Evolutionary conservation across 2,329 filamentous ascomycete genomes (phyloP).

Genomic region (Apiospora aurea): DNA sequence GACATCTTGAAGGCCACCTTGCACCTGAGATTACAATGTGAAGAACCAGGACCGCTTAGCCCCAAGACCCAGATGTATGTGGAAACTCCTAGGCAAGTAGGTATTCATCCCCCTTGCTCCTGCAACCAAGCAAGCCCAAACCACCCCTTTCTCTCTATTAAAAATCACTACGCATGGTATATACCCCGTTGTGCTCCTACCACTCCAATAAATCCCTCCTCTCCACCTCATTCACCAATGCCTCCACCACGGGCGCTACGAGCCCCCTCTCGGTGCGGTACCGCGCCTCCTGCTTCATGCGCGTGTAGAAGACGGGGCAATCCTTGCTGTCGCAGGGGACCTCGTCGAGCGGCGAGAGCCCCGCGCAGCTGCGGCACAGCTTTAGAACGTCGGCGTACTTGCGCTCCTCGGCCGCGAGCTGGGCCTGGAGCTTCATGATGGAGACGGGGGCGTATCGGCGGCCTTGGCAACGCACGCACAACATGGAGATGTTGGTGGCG

Average conservation of each 20-base stretch:
- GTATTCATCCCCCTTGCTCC: background rate
- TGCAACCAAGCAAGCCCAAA: background rate
- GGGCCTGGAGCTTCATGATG: conserved; percentile 67
- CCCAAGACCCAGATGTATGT: background rate
- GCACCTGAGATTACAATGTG: background rate
- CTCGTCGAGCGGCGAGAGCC: conserved; percentile 74
- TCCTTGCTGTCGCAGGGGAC: conserved; percentile 90
- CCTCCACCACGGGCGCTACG: conserved; percentile 44
- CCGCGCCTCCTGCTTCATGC: conserved; percentile 67
- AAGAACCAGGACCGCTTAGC: background rate
- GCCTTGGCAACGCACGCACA: conserved; percentile 64
- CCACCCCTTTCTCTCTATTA: background rate
- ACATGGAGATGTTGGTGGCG: conserved; percentile 28
- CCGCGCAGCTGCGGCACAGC: conserved; percentile 83
- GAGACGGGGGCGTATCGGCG: conserved; percentile 61
- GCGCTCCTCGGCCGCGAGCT: conserved; percentile 69
- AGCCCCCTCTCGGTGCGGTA: conserved; percentile 49
- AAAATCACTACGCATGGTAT: background rate
- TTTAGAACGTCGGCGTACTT: conserved; percentile 68
- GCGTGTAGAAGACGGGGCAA: conserved; percentile 89
- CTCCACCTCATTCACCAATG: conserved; percentile 41
- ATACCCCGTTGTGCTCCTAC: conserved; percentile 32
- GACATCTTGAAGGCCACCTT: background rate
- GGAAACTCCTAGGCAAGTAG: background rate
- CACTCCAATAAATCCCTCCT: conserved; percentile 42